Percentiles rank a stretch among this genome's conserved stretches.
Evolutionary conservation across 345 rosid species (phyloP).

Genomic region (Eucalyptus sp.): DNA sequence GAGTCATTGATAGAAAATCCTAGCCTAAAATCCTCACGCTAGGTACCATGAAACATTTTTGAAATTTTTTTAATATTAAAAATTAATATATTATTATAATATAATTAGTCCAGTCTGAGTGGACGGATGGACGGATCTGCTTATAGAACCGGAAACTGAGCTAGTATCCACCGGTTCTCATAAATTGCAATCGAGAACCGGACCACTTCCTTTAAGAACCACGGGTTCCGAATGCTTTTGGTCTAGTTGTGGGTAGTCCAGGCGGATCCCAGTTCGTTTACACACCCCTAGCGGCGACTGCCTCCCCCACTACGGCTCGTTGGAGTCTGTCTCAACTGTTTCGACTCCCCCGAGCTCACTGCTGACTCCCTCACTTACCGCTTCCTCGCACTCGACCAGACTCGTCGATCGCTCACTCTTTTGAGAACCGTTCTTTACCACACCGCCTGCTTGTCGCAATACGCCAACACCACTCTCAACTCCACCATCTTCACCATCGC

Average conservation of each 20-base stretch:
- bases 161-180: too few species aligned
- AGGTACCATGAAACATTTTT: neutral
- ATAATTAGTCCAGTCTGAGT: too few species aligned
- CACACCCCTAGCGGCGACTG: slow-evolving; percentile 8
- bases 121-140: too few species aligned
- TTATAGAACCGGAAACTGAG: too few species aligned
- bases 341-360: neutral
- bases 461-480: slow-evolving; percentile 8
- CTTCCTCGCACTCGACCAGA: slow-evolving; percentile 4
- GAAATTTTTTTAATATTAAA: too few species aligned
- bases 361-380: slow-evolving; percentile 6
- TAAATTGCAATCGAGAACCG: too few species aligned
- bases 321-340: slow-evolving; percentile 16
- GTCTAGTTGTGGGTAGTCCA: too few species aligned
- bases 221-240: too few species aligned
- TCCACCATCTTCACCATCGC: neutral
- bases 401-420: neutral
- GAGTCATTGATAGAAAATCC: neutral
- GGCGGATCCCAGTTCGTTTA: too few species aligned
- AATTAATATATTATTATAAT: too few species aligned
- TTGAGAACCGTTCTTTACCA: slow-evolving; percentile 8
- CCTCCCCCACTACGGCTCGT: slow-evolving; percentile 20
- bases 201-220: too few species aligned
- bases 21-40: neutral
- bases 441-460: neutral